Percentiles rank a stretch among this genome's conserved stretches.
Conservation (phyloP, 305 asterid genomes). For the Fraxinus greggii region DNA sequence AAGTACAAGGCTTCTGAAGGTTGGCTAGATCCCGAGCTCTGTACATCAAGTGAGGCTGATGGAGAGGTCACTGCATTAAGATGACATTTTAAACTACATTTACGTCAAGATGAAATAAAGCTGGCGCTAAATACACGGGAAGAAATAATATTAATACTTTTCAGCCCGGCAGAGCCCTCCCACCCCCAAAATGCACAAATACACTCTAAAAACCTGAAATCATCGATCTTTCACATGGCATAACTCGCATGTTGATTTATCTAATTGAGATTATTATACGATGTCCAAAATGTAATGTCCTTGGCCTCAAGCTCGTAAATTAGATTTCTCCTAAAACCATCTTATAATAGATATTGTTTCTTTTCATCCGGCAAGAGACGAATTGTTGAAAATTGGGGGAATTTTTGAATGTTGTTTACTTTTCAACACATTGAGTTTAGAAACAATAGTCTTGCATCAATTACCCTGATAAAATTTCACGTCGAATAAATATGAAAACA, state of each 20-base stretch:
- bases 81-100: background rate
- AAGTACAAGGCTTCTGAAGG: constrained; percentile 38
- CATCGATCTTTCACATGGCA: background rate
- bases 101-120: background rate
- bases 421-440: no score
- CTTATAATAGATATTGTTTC: no score
- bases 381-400: no score
- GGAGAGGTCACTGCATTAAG: constrained; percentile 27
- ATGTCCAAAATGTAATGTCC: background rate
- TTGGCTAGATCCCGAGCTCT: constrained; percentile 35
- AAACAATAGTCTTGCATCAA: no score
- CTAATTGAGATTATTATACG: no score
- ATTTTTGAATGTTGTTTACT: no score
- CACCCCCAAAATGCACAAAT: background rate
- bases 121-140: background rate
- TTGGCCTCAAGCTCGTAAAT: no score
- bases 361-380: no score
- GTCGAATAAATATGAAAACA: no score
- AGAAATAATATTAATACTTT: no score
- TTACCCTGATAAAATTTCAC: no score
- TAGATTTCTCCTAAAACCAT: no score
- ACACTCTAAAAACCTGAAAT: background rate
- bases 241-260: background rate
- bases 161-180: background rate
- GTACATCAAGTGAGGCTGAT: constrained; percentile 33